Conservation (phyloP, 371 early-diverging fungal genomes). For the Zancudomyces culisetae region DNA sequence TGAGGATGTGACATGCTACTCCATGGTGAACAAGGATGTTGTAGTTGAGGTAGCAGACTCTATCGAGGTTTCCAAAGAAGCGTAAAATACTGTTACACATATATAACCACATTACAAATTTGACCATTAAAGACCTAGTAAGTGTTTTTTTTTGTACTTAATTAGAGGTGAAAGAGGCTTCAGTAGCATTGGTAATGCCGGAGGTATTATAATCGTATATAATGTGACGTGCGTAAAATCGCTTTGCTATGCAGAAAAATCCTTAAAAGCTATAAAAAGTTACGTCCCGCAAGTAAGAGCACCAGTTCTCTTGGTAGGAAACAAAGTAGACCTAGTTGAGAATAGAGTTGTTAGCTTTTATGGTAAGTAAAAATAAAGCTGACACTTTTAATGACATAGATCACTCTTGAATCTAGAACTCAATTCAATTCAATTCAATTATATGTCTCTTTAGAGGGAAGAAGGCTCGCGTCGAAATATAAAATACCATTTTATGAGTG, state of each 20-base stretch:
- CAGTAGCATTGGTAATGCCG: too few relatives aligned
- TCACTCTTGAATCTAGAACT: neutral
- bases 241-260: neutral
- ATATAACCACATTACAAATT: too few relatives aligned
- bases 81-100: too few relatives aligned
- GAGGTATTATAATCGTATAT: neutral
- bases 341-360: neutral
- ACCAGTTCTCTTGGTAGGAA: neutral
- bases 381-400: neutral
- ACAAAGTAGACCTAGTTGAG: neutral
- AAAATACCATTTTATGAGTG: neutral
- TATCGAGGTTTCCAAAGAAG: too few relatives aligned
- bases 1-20: too few relatives aligned
- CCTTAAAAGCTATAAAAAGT: neutral
- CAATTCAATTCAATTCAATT: neutral
- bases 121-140: too few relatives aligned
- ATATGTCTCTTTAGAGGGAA: neutral
- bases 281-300: neutral
- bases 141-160: too few relatives aligned
- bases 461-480: neutral
- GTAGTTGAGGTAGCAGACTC: too few relatives aligned
- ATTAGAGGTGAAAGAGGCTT: too few relatives aligned
- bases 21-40: too few relatives aligned
- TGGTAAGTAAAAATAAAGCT: neutral
- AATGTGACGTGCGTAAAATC: neutral